These are phyloP conservation scores for Tylopilus sp. DNA, from an alignment of 768 basidiomycete genomes.

Conservation along the genomic window DNA sequence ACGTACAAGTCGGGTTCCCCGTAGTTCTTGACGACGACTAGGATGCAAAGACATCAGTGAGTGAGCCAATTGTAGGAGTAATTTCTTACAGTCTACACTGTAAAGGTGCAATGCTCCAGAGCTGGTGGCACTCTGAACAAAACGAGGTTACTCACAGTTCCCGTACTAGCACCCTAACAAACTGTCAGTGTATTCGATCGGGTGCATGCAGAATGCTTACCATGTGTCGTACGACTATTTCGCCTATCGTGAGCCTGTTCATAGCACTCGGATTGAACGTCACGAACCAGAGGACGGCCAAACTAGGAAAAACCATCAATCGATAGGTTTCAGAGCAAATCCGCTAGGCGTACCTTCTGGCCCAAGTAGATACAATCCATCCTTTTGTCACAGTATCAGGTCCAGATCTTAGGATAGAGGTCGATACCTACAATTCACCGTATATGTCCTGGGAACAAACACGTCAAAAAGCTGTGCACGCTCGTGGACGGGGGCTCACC, in stretches of 20 bases:
- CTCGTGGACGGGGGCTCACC: conserved; percentile 37
- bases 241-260: conserved; percentile 1
- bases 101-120: not conserved
- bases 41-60: not conserved
- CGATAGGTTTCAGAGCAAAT: not conserved
- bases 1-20: conserved; percentile 79
- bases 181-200: conserved; percentile 3
- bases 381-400: conserved; percentile 32
- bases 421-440: conserved; percentile 67
- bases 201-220: conserved; percentile 28
- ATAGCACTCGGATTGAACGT: not conserved
- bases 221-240: conserved; percentile 57
- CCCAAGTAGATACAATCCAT: conserved; percentile 97
- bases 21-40: conserved; percentile 71
- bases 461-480: not conserved
- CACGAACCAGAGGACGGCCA: conserved; percentile 68
- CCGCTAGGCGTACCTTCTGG: conserved; percentile 65
- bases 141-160: conserved; percentile 56
- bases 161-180: conserved; percentile 60
- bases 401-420: not conserved
- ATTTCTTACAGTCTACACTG: conserved; percentile 67
- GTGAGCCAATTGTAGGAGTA: not conserved
- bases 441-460: conserved; percentile 78
- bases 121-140: not conserved
- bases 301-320: conserved; percentile 44